Percentiles rank a stretch among this genome's conserved stretches.
Evolutionary conservation across 2,329 filamentous ascomycete species (phyloP).

Genomic region (Exophiala lecanii-corni): DNA sequence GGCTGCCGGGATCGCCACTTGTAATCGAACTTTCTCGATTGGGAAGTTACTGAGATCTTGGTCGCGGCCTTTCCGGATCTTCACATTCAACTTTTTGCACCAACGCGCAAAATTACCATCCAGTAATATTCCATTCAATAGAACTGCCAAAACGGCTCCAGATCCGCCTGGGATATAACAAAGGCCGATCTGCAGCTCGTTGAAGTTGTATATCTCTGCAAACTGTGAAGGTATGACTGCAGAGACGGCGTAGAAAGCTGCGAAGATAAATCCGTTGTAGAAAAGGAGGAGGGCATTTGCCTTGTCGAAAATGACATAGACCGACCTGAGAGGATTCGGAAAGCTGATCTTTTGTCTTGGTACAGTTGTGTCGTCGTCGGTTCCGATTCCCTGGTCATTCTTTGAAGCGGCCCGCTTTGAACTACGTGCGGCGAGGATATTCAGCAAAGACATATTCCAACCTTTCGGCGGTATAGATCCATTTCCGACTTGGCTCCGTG

Average conservation of each 20-base stretch:
- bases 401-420: conserved; percentile 11
- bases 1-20: conserved; percentile 32
- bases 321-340: conserved; percentile 41
- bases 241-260: conserved; percentile 45
- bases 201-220: conserved; percentile 42
- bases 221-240: conserved; percentile 45
- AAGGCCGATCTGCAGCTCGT: conserved; percentile 44
- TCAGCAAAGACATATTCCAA: conserved; percentile 34
- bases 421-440: conserved; percentile 25
- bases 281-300: conserved; percentile 36
- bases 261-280: conserved; percentile 42
- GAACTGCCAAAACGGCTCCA: conserved; percentile 28
- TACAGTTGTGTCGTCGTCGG: background rate
- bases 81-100: conserved; percentile 57
- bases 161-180: conserved; percentile 31
- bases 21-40: conserved; percentile 40
- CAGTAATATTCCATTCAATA: conserved; percentile 47
- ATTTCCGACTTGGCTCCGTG: conserved; percentile 35
- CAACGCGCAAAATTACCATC: conserved; percentile 71
- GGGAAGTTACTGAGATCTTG: conserved; percentile 50
- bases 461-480: conserved; percentile 36
- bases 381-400: conserved; percentile 4
- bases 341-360: conserved; percentile 20
- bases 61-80: conserved; percentile 54
- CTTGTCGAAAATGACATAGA: conserved; percentile 35